Evolutionary conservation across 164 flowering plant species (phyloP).

Genomic region (Amborella trichopoda): DNA sequence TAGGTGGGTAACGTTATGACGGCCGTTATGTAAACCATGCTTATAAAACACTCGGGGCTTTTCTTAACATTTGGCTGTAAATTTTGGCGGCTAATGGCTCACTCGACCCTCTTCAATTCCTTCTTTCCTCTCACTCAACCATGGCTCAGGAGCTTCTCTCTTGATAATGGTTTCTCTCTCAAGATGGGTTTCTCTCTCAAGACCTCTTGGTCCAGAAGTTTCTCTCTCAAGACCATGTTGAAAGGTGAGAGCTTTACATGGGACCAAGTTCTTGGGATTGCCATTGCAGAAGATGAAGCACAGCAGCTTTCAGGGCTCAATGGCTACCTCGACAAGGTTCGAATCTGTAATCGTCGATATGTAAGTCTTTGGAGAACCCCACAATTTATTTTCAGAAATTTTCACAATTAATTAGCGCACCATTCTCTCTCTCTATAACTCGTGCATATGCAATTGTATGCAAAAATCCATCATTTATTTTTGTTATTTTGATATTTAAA

Average conservation of each 20-base stretch:
- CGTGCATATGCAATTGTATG: neutral
- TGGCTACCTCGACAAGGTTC: conserved; percentile 4
- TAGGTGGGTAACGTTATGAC: too few relatives aligned
- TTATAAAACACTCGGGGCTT: too few relatives aligned
- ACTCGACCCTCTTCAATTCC: neutral
- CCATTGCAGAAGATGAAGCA: neutral
- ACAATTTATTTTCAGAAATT: too few relatives aligned
- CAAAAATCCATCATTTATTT: neutral
- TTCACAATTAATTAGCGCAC: neutral
- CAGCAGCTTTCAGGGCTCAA: neutral
- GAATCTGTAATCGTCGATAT: conserved; percentile 10
- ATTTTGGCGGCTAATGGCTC: too few relatives aligned
- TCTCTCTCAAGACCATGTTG: too few relatives aligned
- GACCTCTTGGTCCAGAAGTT: too few relatives aligned
- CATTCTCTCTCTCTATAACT: neutral
- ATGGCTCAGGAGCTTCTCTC: neutral
- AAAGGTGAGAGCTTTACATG: conserved; percentile 6
- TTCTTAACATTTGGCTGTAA: too few relatives aligned
- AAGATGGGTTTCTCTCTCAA: too few relatives aligned
- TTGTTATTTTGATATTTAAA: neutral
- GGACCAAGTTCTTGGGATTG: conserved; percentile 6
- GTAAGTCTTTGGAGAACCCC: conserved; percentile 3
- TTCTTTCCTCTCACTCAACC: neutral
- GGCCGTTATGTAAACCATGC: too few relatives aligned
- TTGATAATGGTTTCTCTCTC: conserved; percentile 2